Evolutionary conservation across 495 filamentous ascomycete genomes (phyloP).

Genomic region (Polyplosphaeria fusca): DNA sequence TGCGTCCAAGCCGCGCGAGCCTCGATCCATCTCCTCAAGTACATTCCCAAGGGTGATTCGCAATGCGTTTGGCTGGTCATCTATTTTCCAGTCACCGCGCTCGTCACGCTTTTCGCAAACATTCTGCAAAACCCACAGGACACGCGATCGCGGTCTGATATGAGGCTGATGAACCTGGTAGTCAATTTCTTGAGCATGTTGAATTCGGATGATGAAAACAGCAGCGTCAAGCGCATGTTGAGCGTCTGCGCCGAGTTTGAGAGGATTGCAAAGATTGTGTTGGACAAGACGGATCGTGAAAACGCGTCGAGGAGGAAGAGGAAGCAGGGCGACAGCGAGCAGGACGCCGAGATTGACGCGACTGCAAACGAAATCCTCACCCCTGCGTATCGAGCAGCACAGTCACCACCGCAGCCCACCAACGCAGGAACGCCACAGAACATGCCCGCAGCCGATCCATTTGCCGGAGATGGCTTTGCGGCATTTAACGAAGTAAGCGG

Average conservation of each 20-base stretch:
- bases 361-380: slow-evolving; percentile 32
- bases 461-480: slow-evolving; percentile 19
- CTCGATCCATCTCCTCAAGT: slow-evolving; percentile 89
- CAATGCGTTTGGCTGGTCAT: slow-evolving; percentile 95
- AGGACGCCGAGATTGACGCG: slow-evolving; percentile 39
- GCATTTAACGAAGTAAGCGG: slow-evolving; percentile 30
- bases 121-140: slow-evolving; percentile 96
- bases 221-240: slow-evolving; percentile 88
- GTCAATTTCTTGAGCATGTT: slow-evolving; percentile 84
- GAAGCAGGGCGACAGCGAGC: slow-evolving; percentile 56
- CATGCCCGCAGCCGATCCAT: slow-evolving; percentile 5
- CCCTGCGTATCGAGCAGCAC: slow-evolving; percentile 17
- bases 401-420: slow-evolving; percentile 11
- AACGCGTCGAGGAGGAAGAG: slow-evolving; percentile 73
- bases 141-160: slow-evolving; percentile 78
- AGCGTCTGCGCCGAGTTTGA: slow-evolving; percentile 92
- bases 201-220: slow-evolving; percentile 70
- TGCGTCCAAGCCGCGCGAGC: slow-evolving; percentile 90
- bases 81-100: slow-evolving; percentile 93
- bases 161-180: slow-evolving; percentile 86
- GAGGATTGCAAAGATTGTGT: slow-evolving; percentile 84
- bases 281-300: slow-evolving; percentile 87
- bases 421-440: slow-evolving; percentile 7
- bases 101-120: slow-evolving; percentile 95
- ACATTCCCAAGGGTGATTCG: slow-evolving; percentile 92